Evolutionary conservation across 2,329 filamentous ascomycete species (phyloP).

Genomic region (Aureobasidium sp.): DNA sequence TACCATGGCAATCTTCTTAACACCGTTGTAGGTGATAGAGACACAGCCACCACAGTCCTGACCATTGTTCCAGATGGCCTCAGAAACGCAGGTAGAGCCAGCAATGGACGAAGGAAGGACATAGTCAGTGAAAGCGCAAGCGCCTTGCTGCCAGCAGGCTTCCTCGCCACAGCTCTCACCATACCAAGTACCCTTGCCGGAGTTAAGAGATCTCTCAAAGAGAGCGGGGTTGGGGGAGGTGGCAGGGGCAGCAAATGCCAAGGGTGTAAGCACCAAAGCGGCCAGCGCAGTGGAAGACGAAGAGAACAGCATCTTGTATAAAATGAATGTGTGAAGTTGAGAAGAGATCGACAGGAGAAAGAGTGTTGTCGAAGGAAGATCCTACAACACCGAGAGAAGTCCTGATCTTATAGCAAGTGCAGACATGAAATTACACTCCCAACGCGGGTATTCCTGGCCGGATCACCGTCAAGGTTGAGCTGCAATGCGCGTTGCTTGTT

Average conservation of each 20-base stretch:
- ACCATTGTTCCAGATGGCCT: conserved; percentile 15
- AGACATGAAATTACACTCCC: not conserved
- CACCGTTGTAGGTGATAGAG: conserved; percentile 15
- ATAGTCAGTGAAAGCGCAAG: conserved; percentile 15
- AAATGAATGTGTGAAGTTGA: not conserved
- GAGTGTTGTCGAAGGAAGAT: not conserved
- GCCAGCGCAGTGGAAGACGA: conserved; percentile 6
- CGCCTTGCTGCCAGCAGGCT: conserved; percentile 19
- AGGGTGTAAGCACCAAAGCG: conserved; percentile 1
- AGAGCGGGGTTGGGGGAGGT: not conserved
- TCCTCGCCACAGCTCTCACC: conserved; percentile 18
- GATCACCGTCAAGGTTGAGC: not conserved
- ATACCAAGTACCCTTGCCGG: conserved; percentile 15
- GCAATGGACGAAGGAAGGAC: conserved; percentile 13
- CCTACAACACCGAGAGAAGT: not conserved
- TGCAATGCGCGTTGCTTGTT: not conserved
- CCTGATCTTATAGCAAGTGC: not conserved
- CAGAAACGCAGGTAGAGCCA: conserved; percentile 15
- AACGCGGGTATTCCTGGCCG: not conserved
- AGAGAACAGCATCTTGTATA: conserved; percentile 7
- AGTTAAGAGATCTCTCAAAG: not conserved
- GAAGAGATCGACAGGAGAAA: not conserved
- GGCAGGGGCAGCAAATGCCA: conserved; percentile 8
- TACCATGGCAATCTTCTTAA: conserved; percentile 15
- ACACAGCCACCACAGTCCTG: conserved; percentile 17